phyloP scores from a whole-genome alignment of 257 asterid genomes.

The Nyctanthes arbortristis region DNA sequence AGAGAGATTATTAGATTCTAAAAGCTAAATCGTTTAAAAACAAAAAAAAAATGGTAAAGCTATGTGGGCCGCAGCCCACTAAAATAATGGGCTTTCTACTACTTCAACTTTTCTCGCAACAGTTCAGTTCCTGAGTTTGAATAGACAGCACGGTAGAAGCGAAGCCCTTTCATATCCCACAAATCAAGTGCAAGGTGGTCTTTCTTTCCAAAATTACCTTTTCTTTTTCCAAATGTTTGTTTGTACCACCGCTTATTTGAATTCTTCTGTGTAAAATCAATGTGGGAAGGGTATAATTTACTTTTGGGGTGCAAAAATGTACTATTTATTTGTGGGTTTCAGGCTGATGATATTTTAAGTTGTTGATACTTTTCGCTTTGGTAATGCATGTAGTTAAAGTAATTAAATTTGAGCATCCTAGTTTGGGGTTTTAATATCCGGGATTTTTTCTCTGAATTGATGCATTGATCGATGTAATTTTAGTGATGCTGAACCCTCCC shows the following conservation, averaged over 20 bases:
- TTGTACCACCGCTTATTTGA: not conserved
- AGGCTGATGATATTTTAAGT: slow-evolving; percentile 26
- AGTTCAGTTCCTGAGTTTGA: slow-evolving; percentile 3
- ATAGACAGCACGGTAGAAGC: not conserved
- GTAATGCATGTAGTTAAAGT: too few species aligned
- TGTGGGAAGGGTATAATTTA: not conserved
- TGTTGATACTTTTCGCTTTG: slow-evolving; percentile 7
- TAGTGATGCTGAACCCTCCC: too few species aligned
- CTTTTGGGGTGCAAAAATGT: too few species aligned
- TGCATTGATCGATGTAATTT: too few species aligned
- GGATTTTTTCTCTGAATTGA: too few species aligned
- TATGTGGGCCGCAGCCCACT: not conserved
- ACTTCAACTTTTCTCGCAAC: not conserved
- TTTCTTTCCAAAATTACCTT: not conserved
- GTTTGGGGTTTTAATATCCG: too few species aligned
- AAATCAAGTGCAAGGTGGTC: slow-evolving; percentile 17
- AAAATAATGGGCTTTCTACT: slow-evolving; percentile 5
- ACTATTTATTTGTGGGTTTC: not conserved
- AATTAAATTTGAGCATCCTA: too few species aligned
- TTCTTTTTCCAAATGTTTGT: not conserved
- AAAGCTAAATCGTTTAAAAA: too few species aligned
- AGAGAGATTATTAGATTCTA: too few species aligned
- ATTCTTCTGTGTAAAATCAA: not conserved
- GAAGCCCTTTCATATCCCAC: not conserved
- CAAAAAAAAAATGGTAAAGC: too few species aligned